Evolutionary conservation across 2,329 filamentous ascomycete genomes (phyloP), one percentile per base, ranked within the genome.

Genomic region (Colletotrichum sp.): DNA sequence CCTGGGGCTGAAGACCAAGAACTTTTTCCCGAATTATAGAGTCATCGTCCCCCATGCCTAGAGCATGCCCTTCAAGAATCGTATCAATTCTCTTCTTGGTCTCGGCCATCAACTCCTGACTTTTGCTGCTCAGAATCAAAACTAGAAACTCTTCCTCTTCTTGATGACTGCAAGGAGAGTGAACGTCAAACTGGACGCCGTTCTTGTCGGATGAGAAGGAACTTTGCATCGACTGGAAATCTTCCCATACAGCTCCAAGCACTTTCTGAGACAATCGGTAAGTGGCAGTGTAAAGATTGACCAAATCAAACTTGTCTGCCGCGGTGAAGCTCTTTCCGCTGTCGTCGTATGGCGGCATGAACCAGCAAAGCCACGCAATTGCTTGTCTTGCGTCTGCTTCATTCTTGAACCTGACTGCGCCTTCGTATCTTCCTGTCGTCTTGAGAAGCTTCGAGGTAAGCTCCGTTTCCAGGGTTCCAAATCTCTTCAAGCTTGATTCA

Each of bases 71-170:
- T 44, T 44, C 2, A 18, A 44, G 16, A 18, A n/a, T n/a, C 36
- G 36, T 1, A 44, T n/a, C 36, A n/a, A 44, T 18, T 10, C 8
- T 44, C 8, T 18, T 10, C 16, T n/a, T 44, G 36, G 36, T 44
- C 1, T 44, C 36, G 5, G 36, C 16, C 1, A 44, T 18, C 16
- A 44, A 44, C 0, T 44, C 16, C 2, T 18, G 36, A 18, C 16
- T 10, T 44, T 6, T 44, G 36, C 36, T 10, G 36, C 1, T n/a
- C 16, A 44, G 36, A 44, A 0, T 18, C 36, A 44, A 18, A 44
- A 10, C 16, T 0, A 44, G 0, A 10, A 6, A 18, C 16, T 18
- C 16, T n/a, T 1, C 36, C 8, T 16, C 36, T 18, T 44, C 16
- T 18, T n/a, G 2, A 18, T 18, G 36, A 44, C 16, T 18, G 1